phyloP scores from a whole-genome alignment of 2,329 filamentous ascomycete species.

The Byssoonygena ceratinophila region DNA sequence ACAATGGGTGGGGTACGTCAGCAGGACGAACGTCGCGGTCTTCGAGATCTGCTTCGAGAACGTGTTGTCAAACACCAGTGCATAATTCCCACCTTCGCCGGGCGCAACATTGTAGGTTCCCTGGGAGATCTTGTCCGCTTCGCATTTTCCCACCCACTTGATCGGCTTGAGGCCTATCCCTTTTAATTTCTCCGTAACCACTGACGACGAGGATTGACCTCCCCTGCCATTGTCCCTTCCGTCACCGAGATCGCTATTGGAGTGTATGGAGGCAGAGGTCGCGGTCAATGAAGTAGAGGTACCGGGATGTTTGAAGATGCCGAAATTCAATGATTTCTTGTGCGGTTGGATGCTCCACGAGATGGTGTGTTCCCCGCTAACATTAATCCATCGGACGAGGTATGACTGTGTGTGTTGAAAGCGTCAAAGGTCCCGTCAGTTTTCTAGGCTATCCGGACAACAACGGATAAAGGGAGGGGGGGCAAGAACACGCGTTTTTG shows the following conservation, averaged over 20 bases:
- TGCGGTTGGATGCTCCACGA: slow-evolving; percentile 97
- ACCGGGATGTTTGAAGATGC: slow-evolving; percentile 93
- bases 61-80: slow-evolving; percentile 95
- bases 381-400: slow-evolving; percentile 93
- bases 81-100: slow-evolving; percentile 82
- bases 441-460: neutral
- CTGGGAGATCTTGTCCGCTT: slow-evolving; percentile 88
- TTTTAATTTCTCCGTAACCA: slow-evolving; percentile 56
- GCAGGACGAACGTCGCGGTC: slow-evolving; percentile 83
- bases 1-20: slow-evolving; percentile 77
- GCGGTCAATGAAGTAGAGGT: slow-evolving; percentile 43
- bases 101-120: slow-evolving; percentile 70
- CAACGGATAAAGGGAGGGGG: neutral
- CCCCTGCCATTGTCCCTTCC: slow-evolving; percentile 25
- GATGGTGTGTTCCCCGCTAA: slow-evolving; percentile 80
- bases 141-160: slow-evolving; percentile 83
- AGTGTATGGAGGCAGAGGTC: slow-evolving; percentile 15
- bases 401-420: slow-evolving; percentile 57
- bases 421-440: slow-evolving; percentile 21
- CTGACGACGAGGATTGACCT: slow-evolving; percentile 52
- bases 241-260: slow-evolving; percentile 29
- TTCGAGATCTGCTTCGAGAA: slow-evolving; percentile 95
- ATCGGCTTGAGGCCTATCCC: slow-evolving; percentile 53
- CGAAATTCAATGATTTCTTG: slow-evolving; percentile 97
- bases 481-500: neutral